phyloP scores from a whole-genome alignment of 768 basidiomycete species.

The Lentinus tigrinus region DNA sequence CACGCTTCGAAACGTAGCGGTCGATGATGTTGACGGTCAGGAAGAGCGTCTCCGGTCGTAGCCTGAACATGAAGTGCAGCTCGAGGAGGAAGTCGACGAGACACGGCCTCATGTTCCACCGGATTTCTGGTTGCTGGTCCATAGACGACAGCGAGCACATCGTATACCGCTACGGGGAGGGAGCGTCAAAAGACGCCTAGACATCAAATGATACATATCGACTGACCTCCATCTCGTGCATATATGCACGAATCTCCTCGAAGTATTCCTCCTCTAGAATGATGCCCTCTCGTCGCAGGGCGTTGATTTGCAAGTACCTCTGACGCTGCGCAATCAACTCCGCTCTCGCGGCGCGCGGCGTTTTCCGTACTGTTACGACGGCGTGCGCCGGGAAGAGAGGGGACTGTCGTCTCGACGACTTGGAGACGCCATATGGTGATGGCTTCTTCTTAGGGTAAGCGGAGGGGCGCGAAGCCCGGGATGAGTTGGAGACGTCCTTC shows the following conservation, averaged over 20 bases:
- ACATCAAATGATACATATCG: constrained; percentile 4
- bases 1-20: constrained; percentile 96
- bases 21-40: constrained; percentile 99
- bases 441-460: constrained; percentile 86
- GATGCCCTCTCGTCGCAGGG: constrained; percentile 68
- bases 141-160: constrained; percentile 93
- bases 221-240: constrained; percentile 98
- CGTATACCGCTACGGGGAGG: constrained; percentile 61
- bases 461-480: constrained; percentile 58
- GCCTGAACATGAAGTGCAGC: constrained; percentile 95
- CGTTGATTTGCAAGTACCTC: constrained; percentile 66
- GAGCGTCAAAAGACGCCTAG: background rate
- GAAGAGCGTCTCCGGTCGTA: constrained; percentile 97
- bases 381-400: constrained; percentile 46
- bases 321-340: constrained; percentile 63
- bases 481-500: constrained; percentile 75
- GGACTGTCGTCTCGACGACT: constrained; percentile 50
- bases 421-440: constrained; percentile 75
- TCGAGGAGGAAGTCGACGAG: constrained; percentile 99
- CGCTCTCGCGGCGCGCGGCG: constrained; percentile 65
- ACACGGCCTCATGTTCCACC: constrained; percentile 99
- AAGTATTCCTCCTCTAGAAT: constrained; percentile 94
- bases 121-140: constrained; percentile 98
- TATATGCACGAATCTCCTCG: constrained; percentile 89
- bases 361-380: constrained; percentile 49